Base-by-base conservation (phyloP, 1,284 basidiomycete species). In the Leccinum insolens region DNA sequence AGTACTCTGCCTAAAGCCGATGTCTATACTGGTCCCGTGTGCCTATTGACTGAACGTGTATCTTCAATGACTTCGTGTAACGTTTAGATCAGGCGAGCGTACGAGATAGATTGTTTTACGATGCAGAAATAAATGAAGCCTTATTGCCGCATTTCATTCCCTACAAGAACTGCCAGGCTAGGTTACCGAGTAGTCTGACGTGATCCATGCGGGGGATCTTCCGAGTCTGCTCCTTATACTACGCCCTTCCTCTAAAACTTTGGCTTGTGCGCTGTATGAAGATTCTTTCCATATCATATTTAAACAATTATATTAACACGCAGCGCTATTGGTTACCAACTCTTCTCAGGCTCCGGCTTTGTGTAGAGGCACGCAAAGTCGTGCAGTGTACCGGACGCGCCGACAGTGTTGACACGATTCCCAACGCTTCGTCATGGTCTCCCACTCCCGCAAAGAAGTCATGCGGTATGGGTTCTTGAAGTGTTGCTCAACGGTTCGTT, bases 1-100 rank as follows among this genome's bases (percentile, higher is more conserved):
- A 99, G 31, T 31, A 34, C 88, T 88, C 88, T 80, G 95, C 95
- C 76, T 99, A 89, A 89, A 66, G n/a, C 62, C 57, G 59, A 55
- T 20, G 17, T 68, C 41, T 22, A 39, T 44, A n/a, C 44, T 62
- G 60, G 34, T 57, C 39, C 60, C 49, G 15, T 69, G 64, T 70
- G n/a, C 62, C 34, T 62, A 65, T 72, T 73, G 74, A 75, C 65
- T 74, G 44, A 63, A 52, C 52, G 55, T 68, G 25, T 65, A 22
- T 52, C 20, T 22, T 22, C 52, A 22, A 55, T 22, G 52, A 22
- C 52, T 55, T 55, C 52, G 52, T 55, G 46, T 57, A 67, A 62
- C 62, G 68, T 62, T 61, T 78, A 69, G 69, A 63, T 67, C 49
- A 12, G 49, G 49, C 49, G 25, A 58, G 61, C 59, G 65, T 78